A percentile compares a stretch with the other conserved stretches of the same genome.
phyloP scores from a whole-genome alignment of 1,284 basidiomycete genomes.

The Porodaedalea pini region DNA sequence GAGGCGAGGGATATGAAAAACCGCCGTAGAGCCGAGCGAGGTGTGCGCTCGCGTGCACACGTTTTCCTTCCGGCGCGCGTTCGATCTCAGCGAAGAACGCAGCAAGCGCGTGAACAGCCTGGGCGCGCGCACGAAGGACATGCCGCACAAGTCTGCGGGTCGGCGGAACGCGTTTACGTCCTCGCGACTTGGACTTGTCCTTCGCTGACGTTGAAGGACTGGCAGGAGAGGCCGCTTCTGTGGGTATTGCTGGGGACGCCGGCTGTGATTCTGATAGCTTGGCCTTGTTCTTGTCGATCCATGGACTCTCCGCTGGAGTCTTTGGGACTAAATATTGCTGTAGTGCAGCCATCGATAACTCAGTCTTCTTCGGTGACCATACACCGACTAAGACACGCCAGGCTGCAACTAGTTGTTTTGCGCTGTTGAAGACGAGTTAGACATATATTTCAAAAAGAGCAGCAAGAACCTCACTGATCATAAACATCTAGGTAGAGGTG shows the following conservation, averaged over 20 bases:
- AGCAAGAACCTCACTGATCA: conserved; percentile 56
- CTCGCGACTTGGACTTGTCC: conserved; percentile 21
- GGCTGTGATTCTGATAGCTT: conserved; percentile 26
- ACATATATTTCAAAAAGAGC: conserved; percentile 17
- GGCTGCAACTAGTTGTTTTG: conserved; percentile 79
- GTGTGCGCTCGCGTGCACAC: conserved; percentile 55
- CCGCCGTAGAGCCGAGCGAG: conserved; percentile 56
- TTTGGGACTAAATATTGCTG: conserved; percentile 70
- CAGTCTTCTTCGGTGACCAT: conserved; percentile 81
- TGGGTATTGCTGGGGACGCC: conserved; percentile 14
- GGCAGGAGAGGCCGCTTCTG: conserved; percentile 18
- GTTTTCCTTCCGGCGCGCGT: conserved; percentile 40
- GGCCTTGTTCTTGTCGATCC: conserved; percentile 52
- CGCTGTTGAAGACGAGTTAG: conserved; percentile 38
- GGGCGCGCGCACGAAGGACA: conserved; percentile 74
- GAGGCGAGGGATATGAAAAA: conserved; percentile 21
- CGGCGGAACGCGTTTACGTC: conserved; percentile 52
- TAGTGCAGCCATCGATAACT: conserved; percentile 66
- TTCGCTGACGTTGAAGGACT: conserved; percentile 27
- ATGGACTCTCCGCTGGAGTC: conserved; percentile 63
- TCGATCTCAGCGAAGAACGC: conserved; percentile 68
- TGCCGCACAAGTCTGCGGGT: conserved; percentile 82
- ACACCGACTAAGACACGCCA: conserved; percentile 90
- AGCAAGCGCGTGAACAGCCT: conserved; percentile 73
- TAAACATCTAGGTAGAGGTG: conserved; percentile 63